Evolutionary conservation across 1,284 basidiomycete genomes (phyloP).

Genomic region (Takashimella tepidaria): DNA sequence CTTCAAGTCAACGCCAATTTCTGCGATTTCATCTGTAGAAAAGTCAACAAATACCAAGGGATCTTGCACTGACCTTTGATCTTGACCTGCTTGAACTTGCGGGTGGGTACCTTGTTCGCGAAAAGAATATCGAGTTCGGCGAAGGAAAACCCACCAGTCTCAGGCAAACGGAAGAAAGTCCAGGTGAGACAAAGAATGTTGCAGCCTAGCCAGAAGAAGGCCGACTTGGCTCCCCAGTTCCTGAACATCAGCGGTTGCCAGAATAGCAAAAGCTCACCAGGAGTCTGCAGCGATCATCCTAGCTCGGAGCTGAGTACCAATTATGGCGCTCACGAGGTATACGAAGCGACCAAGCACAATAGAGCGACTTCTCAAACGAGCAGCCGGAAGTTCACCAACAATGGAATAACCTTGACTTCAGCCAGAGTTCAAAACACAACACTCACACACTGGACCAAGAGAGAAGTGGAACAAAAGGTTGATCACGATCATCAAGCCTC

Average conservation of each 20-base stretch:
- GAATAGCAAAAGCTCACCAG: no score
- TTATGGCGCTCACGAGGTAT: conserved; percentile 10
- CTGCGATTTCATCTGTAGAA: conserved; percentile 5
- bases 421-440: neutral
- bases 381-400: conserved; percentile 15
- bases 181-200: conserved; percentile 3
- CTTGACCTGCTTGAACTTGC: conserved; percentile 4
- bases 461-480: conserved; percentile 19
- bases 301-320: conserved; percentile 13
- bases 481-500: conserved; percentile 14
- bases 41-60: neutral
- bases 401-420: conserved; percentile 11
- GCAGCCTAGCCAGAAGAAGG: conserved; percentile 11
- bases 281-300: conserved; percentile 29
- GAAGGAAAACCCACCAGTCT: conserved; percentile 16
- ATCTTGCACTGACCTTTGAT: conserved; percentile 7
- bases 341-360: conserved; percentile 5
- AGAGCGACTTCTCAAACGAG: conserved; percentile 6
- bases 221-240: conserved; percentile 9
- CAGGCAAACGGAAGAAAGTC: conserved; percentile 19
- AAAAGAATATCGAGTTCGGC: conserved; percentile 7
- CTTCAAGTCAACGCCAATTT: conserved; percentile 5
- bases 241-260: conserved; percentile 13
- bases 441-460: conserved; percentile 16
- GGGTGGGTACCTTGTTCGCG: conserved; percentile 3